Evolutionary conservation across 208 protist species (phyloP), one percentile per base, ranked within the genome.

Genomic region (Acanthamoeba culbertsoni): DNA sequence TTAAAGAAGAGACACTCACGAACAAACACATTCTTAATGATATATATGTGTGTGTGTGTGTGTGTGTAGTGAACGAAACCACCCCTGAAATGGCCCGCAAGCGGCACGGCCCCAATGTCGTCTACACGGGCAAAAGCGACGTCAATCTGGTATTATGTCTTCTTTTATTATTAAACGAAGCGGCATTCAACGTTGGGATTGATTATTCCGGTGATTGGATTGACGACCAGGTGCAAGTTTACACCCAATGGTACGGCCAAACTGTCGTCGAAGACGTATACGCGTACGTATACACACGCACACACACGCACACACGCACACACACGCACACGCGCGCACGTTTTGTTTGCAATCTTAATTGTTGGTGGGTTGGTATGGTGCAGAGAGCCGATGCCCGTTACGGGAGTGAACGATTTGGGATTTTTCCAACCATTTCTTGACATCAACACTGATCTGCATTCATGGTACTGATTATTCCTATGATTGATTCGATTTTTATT

Each of bases 91-190:
- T 53, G 42, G 55, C 86, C 14, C 31, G 86, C n/a, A 48, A 75
- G 86, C 35, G 33, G 62, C 86, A 77, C 20, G 59, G 59, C 4
- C 86, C 86, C 28, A 57, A 92, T 31, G n/a, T 77, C 37, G 55
- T 71, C 3, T 92, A 75, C 86, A 92, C 86, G 5, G 86, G 86
- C n/a, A 92, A 92, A 43, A 43, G 77, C 6, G 86, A 92, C 62
- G 23, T 92, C 42, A 77, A 2, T 37, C 62, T 37, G 77, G 77
- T 86, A 57, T n/a, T n/a, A n/a, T n/a, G 18, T 23, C n/a, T 23
- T 79, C n/a, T 37, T 62, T 62, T n/a, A 62, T 23, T 62, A 23
- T 62, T 62, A n/a, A 62, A 62, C 18, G 23, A n/a, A 62, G 23
- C 20, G 55, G 55, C 55, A 62, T 62, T 62, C 55, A 23, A n/a